phyloP scores from a whole-genome alignment of 2,329 filamentous ascomycete genomes.

The Sporothrix luriei region DNA sequence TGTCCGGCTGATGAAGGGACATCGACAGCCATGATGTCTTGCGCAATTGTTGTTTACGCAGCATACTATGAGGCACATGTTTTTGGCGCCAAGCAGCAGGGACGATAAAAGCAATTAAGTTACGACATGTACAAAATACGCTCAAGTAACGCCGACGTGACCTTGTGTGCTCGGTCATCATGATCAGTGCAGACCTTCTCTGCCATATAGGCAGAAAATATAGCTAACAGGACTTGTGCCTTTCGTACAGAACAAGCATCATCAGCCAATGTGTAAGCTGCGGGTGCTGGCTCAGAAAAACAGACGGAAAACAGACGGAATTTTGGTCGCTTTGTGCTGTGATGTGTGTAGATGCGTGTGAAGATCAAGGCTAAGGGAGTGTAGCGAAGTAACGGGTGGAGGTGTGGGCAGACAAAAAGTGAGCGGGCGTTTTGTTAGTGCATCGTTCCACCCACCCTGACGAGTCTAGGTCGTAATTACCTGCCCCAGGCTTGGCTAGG shows the following conservation, averaged over 20 bases:
- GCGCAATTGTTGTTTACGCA: neutral
- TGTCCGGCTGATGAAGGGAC: neutral
- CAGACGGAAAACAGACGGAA: neutral
- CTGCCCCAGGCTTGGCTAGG: neutral
- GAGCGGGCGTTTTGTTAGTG: too few relatives aligned
- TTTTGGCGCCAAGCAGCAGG: neutral
- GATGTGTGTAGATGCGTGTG: neutral
- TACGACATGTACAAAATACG: neutral
- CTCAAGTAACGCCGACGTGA: neutral
- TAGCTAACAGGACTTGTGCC: neutral
- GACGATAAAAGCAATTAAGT: neutral
- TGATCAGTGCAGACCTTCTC: neutral
- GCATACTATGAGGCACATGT: constrained; percentile 10
- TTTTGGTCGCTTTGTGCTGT: neutral
- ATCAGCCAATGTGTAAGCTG: neutral
- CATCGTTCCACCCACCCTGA: too few relatives aligned
- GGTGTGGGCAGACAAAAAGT: neutral
- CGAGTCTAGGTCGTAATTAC: too few relatives aligned
- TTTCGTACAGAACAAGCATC: constrained; percentile 7
- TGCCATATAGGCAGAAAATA: neutral
- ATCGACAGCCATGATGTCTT: neutral
- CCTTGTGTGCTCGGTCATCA: too few relatives aligned
- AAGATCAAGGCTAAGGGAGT: neutral
- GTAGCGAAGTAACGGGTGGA: neutral
- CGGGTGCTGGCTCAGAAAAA: constrained; percentile 9